A percentile compares a stretch with the other conserved stretches of the same genome.
phyloP scores from a whole-genome alignment of 768 basidiomycete species.

The Lactarius hatsudake region DNA sequence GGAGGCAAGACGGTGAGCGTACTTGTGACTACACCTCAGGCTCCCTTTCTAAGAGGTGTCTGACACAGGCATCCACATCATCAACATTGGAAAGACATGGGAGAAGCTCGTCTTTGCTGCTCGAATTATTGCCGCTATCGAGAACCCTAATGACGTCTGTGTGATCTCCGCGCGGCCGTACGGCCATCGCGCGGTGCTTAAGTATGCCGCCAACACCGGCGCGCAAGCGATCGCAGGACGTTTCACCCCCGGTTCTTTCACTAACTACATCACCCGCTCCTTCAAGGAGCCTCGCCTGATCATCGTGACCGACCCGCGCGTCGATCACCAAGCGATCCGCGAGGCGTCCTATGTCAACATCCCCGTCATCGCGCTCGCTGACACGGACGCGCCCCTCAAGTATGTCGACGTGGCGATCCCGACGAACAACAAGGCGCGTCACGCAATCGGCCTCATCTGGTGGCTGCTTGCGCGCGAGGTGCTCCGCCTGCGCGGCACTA shows the following conservation, averaged over 20 bases:
- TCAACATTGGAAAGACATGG: slow-evolving; percentile 99
- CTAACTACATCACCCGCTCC: slow-evolving; percentile 99
- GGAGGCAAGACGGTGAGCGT: slow-evolving; percentile 88
- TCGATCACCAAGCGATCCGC: slow-evolving; percentile 99
- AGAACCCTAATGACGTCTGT: slow-evolving; percentile 97
- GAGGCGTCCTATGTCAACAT: slow-evolving; percentile 99
- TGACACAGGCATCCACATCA: slow-evolving; percentile 81
- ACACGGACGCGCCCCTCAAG: slow-evolving; percentile 96
- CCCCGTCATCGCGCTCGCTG: slow-evolving; percentile 98
- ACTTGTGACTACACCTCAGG: neutral
- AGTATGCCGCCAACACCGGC: slow-evolving; percentile 96
- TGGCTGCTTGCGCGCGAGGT: slow-evolving; percentile 98
- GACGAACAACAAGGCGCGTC: slow-evolving; percentile 98
- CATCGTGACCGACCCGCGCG: slow-evolving; percentile 97
- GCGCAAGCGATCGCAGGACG: slow-evolving; percentile 98
- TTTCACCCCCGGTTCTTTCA: slow-evolving; percentile 98
- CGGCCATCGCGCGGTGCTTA: slow-evolving; percentile 99
- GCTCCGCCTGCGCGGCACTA: slow-evolving; percentile 90
- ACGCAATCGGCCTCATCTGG: slow-evolving; percentile 96
- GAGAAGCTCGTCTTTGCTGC: slow-evolving; percentile 99
- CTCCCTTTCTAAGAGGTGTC: slow-evolving; percentile 17
- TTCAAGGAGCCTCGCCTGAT: slow-evolving; percentile 99
- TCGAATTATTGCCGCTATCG: slow-evolving; percentile 94
- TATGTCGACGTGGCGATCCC: slow-evolving; percentile 99
- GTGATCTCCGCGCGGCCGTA: slow-evolving; percentile 98